These are phyloP conservation scores for Aspergillus nomiae DNA, from an alignment of 2,329 filamentous ascomycete genomes.

Conservation along the genomic window DNA sequence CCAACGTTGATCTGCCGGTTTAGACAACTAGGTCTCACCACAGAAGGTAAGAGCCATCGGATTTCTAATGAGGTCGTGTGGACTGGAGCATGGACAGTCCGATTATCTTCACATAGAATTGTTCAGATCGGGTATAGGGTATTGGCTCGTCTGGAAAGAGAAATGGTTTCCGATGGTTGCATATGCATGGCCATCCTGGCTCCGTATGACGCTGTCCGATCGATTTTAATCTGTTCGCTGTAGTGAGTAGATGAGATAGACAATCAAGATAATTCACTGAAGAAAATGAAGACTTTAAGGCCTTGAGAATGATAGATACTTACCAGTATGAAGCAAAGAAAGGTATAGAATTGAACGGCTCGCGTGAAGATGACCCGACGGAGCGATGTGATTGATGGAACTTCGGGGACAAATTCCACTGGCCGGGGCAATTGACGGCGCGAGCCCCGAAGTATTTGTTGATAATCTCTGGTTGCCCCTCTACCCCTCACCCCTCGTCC, in stretches of 20 bases:
- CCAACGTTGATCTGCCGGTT: not conserved
- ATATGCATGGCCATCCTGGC: not conserved
- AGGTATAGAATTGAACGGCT: not conserved
- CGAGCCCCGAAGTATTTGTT: not conserved
- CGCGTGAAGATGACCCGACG: conserved; percentile 8
- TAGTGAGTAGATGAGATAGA: not conserved
- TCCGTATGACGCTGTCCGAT: not conserved
- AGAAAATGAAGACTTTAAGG: not conserved
- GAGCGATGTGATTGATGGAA: conserved; percentile 15
- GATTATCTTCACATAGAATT: too few species aligned
- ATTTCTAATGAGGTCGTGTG: not conserved
- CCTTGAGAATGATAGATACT: not conserved
- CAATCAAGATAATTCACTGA: not conserved
- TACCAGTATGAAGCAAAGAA: not conserved
- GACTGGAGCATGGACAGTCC: not conserved
- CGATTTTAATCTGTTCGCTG: not conserved
- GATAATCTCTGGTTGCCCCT: not conserved
- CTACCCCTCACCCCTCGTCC: not conserved
- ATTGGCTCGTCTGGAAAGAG: not conserved
- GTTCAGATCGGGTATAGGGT: not conserved
- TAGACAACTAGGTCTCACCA: not conserved
- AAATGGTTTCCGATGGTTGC: conserved; percentile 9
- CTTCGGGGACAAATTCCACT: not conserved
- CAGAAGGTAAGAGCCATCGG: not conserved
- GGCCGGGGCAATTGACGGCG: conserved; percentile 4